phyloP scores from a whole-genome alignment of 371 early-diverging fungal species.

The Entomophthora muscae region DNA sequence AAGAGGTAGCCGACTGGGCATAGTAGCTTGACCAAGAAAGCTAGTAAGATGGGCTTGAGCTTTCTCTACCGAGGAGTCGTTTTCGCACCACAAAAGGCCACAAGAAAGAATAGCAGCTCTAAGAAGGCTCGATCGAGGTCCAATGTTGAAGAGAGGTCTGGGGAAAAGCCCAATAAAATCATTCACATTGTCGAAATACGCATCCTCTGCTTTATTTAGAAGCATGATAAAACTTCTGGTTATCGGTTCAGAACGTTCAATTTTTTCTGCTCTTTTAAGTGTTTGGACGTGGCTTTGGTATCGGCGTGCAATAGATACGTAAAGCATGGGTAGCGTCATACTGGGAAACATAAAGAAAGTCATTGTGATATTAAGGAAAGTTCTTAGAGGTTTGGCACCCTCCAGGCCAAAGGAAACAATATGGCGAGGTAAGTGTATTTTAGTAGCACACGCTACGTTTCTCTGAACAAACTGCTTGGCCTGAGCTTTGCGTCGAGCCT shows the following conservation, averaged over 20 bases:
- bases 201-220: not conserved
- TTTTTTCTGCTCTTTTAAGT: not conserved
- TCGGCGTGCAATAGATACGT: not conserved
- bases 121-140: not conserved
- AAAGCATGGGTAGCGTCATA: not conserved
- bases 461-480: not conserved
- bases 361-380: not conserved
- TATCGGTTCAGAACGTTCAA: not conserved
- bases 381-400: not conserved
- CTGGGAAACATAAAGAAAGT: not conserved
- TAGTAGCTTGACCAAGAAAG: not conserved
- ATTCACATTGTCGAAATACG: not conserved
- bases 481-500: not conserved
- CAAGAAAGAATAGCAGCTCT: not conserved
- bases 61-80: not conserved
- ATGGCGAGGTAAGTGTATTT: not conserved
- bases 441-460: not conserved
- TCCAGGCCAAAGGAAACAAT: not conserved
- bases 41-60: not conserved
- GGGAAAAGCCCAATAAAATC: not conserved
- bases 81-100: not conserved
- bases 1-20: not conserved
- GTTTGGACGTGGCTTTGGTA: not conserved
- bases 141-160: not conserved
- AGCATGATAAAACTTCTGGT: not conserved